Conservation (phyloP, 2,329 filamentous ascomycete species). For the Capronia coronata region DNA sequence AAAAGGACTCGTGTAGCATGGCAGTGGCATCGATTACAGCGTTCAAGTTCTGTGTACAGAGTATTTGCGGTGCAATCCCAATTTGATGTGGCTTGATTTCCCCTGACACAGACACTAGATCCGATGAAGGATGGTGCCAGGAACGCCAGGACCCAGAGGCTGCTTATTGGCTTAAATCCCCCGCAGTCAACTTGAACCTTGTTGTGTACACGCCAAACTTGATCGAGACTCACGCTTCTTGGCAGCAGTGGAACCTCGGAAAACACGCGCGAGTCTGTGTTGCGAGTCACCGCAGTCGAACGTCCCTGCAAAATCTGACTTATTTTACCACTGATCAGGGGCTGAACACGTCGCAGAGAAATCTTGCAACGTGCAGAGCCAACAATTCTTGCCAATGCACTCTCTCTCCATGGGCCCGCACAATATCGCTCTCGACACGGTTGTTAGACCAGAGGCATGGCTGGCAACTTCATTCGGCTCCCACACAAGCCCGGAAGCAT, state of each 20-base stretch:
- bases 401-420: no score
- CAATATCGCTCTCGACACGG: no score
- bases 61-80: constrained; percentile 5
- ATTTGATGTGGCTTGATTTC: constrained; percentile 15
- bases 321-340: neutral
- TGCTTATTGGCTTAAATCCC: constrained; percentile 2
- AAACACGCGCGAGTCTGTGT: neutral
- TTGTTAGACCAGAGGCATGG: no score
- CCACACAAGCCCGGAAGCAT: neutral
- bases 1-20: no score
- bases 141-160: constrained; percentile 6
- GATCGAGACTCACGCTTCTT: neutral
- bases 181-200: neutral
- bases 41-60: no score
- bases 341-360: neutral
- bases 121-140: constrained; percentile 2
- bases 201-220: neutral
- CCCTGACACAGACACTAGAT: neutral
- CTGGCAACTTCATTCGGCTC: no score
- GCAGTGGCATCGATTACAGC: no score
- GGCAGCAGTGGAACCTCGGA: neutral
- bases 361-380: neutral
- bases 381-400: no score
- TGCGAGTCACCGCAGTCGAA: neutral
- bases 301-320: no score